A percentile compares a stretch with the other conserved stretches of the same genome.
Evolutionary conservation across 2,329 filamentous ascomycete species (phyloP).

Genomic region (Calycina herbarum): DNA sequence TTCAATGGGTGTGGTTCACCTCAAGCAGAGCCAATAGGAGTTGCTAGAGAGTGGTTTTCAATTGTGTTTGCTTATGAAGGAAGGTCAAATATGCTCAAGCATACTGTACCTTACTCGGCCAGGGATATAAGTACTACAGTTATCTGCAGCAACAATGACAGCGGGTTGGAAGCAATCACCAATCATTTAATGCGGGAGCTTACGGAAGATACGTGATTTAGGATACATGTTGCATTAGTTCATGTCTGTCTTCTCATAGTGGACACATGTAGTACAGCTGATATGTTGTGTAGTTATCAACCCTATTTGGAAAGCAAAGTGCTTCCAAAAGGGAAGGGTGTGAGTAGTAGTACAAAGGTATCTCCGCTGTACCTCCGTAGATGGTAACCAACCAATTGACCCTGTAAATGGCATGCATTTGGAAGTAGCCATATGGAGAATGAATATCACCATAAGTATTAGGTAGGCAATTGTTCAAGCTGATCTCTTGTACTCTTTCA

Average conservation of each 20-base stretch:
- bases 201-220: neutral
- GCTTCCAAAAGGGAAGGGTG: neutral
- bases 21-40: neutral
- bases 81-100: neutral
- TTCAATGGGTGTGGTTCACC: neutral
- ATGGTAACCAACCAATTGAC: constrained; percentile 1
- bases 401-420: neutral
- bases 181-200: neutral
- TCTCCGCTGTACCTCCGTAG: neutral
- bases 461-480: neutral
- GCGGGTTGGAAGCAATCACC: neutral
- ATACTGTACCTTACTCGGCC: neutral
- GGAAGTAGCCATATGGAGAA: neutral
- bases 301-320: neutral
- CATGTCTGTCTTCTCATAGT: neutral
- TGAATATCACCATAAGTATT: neutral
- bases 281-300: neutral
- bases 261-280: neutral
- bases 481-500: too few relatives aligned
- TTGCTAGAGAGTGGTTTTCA: neutral
- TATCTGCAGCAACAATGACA: too few relatives aligned
- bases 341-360: neutral
- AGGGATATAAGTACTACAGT: neutral
- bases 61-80: neutral
- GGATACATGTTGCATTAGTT: neutral